Evolutionary conservation across 202 grass and related monocot genomes (phyloP).

Genomic region (Panicum virgatum): DNA sequence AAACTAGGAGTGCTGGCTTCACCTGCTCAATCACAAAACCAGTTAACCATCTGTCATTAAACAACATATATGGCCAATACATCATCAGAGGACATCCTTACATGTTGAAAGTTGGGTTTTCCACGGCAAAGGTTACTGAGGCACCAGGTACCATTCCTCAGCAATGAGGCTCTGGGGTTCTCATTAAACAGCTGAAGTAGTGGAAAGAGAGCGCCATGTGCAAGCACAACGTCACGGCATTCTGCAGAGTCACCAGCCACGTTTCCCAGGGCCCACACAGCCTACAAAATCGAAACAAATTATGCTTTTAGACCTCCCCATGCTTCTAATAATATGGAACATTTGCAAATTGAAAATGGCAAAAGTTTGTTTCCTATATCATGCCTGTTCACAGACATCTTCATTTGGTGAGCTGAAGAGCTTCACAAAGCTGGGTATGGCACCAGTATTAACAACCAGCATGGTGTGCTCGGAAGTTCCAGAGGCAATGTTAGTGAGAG

Average conservation of each 20-base stretch:
- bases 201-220: slow-evolving; percentile 40
- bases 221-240: slow-evolving; percentile 56
- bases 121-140: slow-evolving; percentile 58
- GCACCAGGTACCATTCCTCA: slow-evolving; percentile 68
- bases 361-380: neutral
- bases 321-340: neutral
- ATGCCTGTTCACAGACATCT: slow-evolving; percentile 73
- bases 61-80: neutral
- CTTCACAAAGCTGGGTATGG: slow-evolving; percentile 61
- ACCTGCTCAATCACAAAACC: slow-evolving; percentile 44
- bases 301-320: neutral
- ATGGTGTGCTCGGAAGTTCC: slow-evolving; percentile 74
- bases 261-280: slow-evolving; percentile 70
- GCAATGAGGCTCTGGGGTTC: slow-evolving; percentile 53
- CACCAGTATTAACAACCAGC: slow-evolving; percentile 61
- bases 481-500: slow-evolving; percentile 70
- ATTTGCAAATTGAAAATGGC: neutral
- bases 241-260: slow-evolving; percentile 61
- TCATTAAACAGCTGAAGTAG: slow-evolving; percentile 56
- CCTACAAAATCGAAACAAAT: slow-evolving; percentile 46
- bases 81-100: neutral
- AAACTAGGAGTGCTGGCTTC: slow-evolving; percentile 46
- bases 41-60: neutral
- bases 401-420: slow-evolving; percentile 65
- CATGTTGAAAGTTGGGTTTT: slow-evolving; percentile 54